Conservation (phyloP, 768 basidiomycete species). For the Mycena amicta region DNA sequence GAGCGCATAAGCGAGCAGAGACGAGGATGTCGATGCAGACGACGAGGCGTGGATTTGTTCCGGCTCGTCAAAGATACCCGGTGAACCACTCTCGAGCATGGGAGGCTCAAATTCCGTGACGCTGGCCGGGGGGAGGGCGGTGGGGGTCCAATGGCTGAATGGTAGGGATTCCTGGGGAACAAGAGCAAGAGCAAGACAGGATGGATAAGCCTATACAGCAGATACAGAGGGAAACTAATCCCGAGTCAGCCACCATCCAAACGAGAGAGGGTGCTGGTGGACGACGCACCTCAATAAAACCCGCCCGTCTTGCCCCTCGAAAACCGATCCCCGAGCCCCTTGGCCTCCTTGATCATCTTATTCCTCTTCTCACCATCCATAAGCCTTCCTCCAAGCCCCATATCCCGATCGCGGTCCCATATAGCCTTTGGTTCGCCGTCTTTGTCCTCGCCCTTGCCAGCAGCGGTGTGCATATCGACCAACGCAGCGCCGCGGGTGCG, state of each 20-base stretch:
- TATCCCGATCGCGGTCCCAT: slow-evolving; percentile 93
- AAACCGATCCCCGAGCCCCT: slow-evolving; percentile 81
- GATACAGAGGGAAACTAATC: too few relatives aligned
- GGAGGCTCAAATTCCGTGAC: slow-evolving; percentile 28
- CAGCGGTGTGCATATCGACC: slow-evolving; percentile 52
- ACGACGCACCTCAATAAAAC: slow-evolving; percentile 49
- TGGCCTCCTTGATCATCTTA: slow-evolving; percentile 79
- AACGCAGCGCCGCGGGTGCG: slow-evolving; percentile 56
- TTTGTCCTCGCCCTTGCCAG: slow-evolving; percentile 38
- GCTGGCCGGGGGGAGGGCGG: slow-evolving; percentile 38
- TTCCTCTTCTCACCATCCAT: slow-evolving; percentile 87
- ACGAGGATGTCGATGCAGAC: slow-evolving; percentile 35
- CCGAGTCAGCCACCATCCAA: too few relatives aligned
- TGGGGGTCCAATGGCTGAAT: slow-evolving; percentile 33
- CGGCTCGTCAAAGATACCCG: slow-evolving; percentile 38
- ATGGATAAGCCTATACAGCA: too few relatives aligned
- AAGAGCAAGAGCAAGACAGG: too few relatives aligned
- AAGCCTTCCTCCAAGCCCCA: slow-evolving; percentile 82
- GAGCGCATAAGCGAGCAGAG: slow-evolving; percentile 41
- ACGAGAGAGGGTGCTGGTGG: too few relatives aligned
- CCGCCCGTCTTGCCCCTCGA: slow-evolving; percentile 71
- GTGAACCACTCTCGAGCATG: slow-evolving; percentile 28
- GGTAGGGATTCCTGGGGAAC: slow-evolving; percentile 34
- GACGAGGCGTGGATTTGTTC: slow-evolving; percentile 26
- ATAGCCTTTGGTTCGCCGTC: slow-evolving; percentile 65